phyloP scores from a whole-genome alignment of 352 stramenopile species.

The Phytophthora sp. region DNA sequence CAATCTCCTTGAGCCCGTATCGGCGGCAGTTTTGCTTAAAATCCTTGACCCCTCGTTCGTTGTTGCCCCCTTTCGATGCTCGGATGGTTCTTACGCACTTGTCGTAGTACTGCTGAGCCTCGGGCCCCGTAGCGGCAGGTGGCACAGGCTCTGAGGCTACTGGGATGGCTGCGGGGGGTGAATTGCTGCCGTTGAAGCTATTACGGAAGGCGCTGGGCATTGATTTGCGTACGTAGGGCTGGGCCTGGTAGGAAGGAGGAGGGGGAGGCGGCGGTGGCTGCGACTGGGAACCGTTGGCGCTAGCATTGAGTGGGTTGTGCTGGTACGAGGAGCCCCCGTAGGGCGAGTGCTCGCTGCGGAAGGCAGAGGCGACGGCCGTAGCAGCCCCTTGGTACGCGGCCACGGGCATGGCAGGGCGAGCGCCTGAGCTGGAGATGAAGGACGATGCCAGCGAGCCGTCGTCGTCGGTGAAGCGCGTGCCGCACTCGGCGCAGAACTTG shows the following conservation, averaged over 20 bases:
- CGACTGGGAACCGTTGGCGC: conserved; percentile 7
- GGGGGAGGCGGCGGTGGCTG: conserved; percentile 20
- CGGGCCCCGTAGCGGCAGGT: conserved; percentile 48
- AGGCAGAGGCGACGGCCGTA: conserved; percentile 25
- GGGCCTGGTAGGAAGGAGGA: conserved; percentile 8
- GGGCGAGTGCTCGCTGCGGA: conserved; percentile 28
- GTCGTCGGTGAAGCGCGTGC: conserved; percentile 44
- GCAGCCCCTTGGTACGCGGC: conserved; percentile 28
- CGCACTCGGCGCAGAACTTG: conserved; percentile 76
- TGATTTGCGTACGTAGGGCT: conserved; percentile 23
- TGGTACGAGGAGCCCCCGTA: conserved; percentile 28
- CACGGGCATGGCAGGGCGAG: conserved; percentile 24
- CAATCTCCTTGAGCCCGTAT: conserved; percentile 64
- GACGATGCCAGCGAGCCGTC: conserved; percentile 7
- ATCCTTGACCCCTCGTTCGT: conserved; percentile 58
- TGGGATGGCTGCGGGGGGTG: conserved; percentile 20
- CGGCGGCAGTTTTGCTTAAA: conserved; percentile 73
- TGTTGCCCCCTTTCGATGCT: conserved; percentile 50
- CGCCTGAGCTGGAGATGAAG: neutral
- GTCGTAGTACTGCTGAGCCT: conserved; percentile 66
- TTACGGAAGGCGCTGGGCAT: conserved; percentile 36
- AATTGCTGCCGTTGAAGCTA: conserved; percentile 23
- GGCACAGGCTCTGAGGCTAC: conserved; percentile 45
- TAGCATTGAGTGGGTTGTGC: conserved; percentile 20
- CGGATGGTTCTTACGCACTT: conserved; percentile 65